Conservation (phyloP, 2,329 filamentous ascomycete genomes). For the Aspergillus pseudoviridinutans region DNA sequence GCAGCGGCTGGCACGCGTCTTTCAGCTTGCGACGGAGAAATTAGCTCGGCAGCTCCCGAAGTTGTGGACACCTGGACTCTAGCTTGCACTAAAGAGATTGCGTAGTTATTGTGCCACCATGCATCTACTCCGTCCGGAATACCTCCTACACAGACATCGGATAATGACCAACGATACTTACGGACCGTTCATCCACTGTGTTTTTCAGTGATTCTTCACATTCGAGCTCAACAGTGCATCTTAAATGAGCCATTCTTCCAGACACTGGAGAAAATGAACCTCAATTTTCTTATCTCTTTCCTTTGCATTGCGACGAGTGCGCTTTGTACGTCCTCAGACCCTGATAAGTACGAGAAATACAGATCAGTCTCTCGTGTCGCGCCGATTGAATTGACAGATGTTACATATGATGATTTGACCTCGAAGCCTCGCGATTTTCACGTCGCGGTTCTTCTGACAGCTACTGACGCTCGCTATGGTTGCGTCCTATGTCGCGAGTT, state of each 20-base stretch:
- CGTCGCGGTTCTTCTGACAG: constrained; percentile 78
- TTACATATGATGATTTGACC: constrained; percentile 71
- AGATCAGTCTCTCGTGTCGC: constrained; percentile 63
- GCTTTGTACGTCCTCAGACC: constrained; percentile 52
- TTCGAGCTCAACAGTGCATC: not conserved
- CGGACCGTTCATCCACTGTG: not conserved
- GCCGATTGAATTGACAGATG: constrained; percentile 75
- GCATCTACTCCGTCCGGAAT: not conserved
- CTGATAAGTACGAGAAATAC: constrained; percentile 67
- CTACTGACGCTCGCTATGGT: constrained; percentile 75
- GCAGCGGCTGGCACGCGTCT: not conserved
- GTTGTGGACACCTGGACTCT: constrained; percentile 10
- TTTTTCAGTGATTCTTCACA: not conserved
- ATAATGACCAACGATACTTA: not conserved
- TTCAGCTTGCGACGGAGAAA: constrained; percentile 1
- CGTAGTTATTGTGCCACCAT: not conserved
- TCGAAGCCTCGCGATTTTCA: constrained; percentile 77
- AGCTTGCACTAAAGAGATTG: not conserved
- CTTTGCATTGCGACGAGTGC: constrained; percentile 25
- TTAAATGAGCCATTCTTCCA: constrained; percentile 2
- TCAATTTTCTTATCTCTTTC: constrained; percentile 37
- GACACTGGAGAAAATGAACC: constrained; percentile 30
- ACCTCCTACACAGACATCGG: not conserved
- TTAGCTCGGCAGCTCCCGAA: not conserved
- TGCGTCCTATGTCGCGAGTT: constrained; percentile 87